phyloP scores from a whole-genome alignment of 192 early-diverging fungal species.

The Gonapodya sp. region DNA sequence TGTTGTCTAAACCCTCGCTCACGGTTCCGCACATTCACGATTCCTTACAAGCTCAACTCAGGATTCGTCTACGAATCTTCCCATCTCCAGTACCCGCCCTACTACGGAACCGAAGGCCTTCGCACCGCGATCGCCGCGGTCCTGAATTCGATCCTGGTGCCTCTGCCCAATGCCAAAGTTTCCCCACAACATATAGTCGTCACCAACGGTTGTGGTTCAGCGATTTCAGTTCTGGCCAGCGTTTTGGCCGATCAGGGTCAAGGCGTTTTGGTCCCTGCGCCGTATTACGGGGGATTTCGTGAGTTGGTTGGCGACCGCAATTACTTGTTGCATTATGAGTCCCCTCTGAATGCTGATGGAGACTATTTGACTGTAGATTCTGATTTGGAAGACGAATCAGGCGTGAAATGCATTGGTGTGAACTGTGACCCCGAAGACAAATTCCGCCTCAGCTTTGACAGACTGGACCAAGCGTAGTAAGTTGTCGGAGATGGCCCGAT shows the following conservation, averaged over 20 bases:
- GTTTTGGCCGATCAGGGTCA: slow-evolving; percentile 61
- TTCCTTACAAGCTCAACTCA: background rate
- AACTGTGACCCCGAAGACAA: slow-evolving; percentile 28
- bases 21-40: too few relatives aligned
- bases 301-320: too few relatives aligned
- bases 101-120: slow-evolving; percentile 45
- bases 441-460: slow-evolving; percentile 24
- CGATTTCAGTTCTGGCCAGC: slow-evolving; percentile 53
- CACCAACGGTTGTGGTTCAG: slow-evolving; percentile 54
- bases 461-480: slow-evolving; percentile 34
- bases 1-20: background rate
- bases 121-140: slow-evolving; percentile 48
- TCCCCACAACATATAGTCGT: slow-evolving; percentile 49
- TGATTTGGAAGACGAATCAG: slow-evolving; percentile 18
- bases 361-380: too few relatives aligned
- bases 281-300: slow-evolving; percentile 70
- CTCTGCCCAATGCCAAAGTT: background rate
- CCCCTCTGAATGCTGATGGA: too few relatives aligned
- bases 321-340: too few relatives aligned
- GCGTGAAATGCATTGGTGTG: slow-evolving; percentile 40
- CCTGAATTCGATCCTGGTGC: slow-evolving; percentile 36
- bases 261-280: slow-evolving; percentile 59
- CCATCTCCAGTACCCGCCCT: slow-evolving; percentile 26
- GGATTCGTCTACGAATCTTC: background rate
- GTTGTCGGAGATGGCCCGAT: too few relatives aligned